phyloP scores from a whole-genome alignment of 805 yeast species.

The Lipomyces orientalis region DNA sequence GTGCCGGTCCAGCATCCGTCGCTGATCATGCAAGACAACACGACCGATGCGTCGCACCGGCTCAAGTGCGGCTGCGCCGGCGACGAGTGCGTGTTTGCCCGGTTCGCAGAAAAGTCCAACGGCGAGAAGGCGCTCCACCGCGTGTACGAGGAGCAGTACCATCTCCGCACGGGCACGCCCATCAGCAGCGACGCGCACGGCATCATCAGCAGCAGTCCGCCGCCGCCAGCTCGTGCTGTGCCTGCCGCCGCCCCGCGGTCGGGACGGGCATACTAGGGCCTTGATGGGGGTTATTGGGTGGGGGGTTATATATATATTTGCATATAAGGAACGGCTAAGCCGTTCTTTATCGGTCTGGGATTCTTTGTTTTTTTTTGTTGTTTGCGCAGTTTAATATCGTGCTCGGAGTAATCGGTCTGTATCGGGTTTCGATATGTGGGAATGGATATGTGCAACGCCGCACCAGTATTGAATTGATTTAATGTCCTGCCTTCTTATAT shows the following conservation, averaged over 20 bases:
- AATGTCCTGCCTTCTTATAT: no score
- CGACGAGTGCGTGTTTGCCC: slow-evolving; percentile 49
- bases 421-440: no score
- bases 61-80: slow-evolving; percentile 52
- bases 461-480: no score
- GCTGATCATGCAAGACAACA: slow-evolving; percentile 60
- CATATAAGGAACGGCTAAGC: not conserved
- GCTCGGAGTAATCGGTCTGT: not conserved
- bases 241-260: not conserved
- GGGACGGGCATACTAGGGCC: not conserved
- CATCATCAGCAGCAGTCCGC: not conserved
- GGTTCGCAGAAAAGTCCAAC: slow-evolving; percentile 38
- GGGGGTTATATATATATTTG: not conserved
- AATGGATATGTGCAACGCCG: no score
- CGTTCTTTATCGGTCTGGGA: not conserved
- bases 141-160: slow-evolving; percentile 36
- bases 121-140: slow-evolving; percentile 26
- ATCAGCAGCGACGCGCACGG: not conserved
- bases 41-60: slow-evolving; percentile 57
- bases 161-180: slow-evolving; percentile 19
- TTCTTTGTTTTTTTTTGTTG: no score
- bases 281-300: no score
- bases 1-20: slow-evolving; percentile 64
- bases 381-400: not conserved
- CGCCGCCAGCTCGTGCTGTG: not conserved